Percentiles rank a stretch among this genome's conserved stretches.
These are phyloP conservation scores for Thermochaetoides thermophila DNA, from an alignment of 495 filamentous ascomycete species.

Conservation along the genomic window DNA sequence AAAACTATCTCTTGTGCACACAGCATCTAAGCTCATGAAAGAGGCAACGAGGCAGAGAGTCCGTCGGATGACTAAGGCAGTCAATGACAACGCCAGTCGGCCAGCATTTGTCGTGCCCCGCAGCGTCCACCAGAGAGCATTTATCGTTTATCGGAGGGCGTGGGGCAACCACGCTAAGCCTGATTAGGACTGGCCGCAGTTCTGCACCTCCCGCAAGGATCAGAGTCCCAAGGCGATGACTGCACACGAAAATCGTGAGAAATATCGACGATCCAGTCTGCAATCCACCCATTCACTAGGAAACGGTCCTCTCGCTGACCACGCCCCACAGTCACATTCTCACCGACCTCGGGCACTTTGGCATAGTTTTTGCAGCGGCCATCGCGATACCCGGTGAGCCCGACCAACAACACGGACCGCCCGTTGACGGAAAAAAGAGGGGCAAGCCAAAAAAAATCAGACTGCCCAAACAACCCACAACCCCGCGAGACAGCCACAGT, in stretches of 20 bases:
- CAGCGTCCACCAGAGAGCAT: not conserved
- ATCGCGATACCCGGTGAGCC: not conserved
- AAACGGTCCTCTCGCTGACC: conserved; percentile 1
- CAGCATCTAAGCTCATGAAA: too few species aligned
- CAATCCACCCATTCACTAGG: conserved; percentile 6
- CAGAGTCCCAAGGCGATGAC: conserved; percentile 10
- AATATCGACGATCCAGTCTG: conserved; percentile 16
- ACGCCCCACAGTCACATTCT: conserved; percentile 3
- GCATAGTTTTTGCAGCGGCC: not conserved
- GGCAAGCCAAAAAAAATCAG: conserved; percentile 12
- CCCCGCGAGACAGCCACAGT: conserved; percentile 12
- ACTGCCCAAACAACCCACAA: too few species aligned
- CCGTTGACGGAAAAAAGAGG: conserved; percentile 5
- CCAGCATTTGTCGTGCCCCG: too few species aligned
- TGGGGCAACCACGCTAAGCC: conserved; percentile 14
- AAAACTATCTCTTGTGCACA: too few species aligned
- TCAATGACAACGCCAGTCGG: too few species aligned
- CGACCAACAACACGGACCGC: not conserved
- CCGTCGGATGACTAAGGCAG: too few species aligned
- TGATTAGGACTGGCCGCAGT: conserved; percentile 1
- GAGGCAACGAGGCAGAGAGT: too few species aligned
- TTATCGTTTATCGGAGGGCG: conserved; percentile 15
- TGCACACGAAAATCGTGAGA: conserved; percentile 21
- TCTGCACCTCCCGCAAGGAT: conserved; percentile 10
- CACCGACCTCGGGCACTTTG: conserved; percentile 1